phyloP scores from a whole-genome alignment of 148 eudicot species.

The Silene conica region DNA sequence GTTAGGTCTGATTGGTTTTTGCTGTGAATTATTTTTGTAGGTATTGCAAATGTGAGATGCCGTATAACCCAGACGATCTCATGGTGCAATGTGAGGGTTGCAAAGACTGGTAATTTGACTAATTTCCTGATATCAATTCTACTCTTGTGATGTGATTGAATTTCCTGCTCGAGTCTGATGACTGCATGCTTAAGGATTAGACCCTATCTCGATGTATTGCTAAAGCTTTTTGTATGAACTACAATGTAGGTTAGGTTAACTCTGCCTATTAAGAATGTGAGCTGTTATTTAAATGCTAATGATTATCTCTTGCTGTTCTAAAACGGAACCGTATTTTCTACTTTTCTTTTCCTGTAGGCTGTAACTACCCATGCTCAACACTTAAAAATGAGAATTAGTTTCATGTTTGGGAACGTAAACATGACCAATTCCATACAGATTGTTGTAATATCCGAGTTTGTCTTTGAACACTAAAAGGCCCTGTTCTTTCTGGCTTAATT shows the following conservation, averaged over 20 bases:
- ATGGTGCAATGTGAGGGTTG: conserved; percentile 94
- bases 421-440: not conserved
- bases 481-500: too few species aligned
- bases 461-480: too few species aligned
- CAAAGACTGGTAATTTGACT: conserved; percentile 83
- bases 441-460: not conserved
- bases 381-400: not conserved
- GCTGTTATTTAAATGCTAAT: not conserved
- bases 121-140: conserved; percentile 12
- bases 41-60: conserved; percentile 95
- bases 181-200: not conserved
- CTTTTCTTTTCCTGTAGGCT: not conserved
- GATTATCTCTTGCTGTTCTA: not conserved
- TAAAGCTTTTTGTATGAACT: not conserved
- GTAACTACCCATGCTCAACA: conserved; percentile 2
- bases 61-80: conserved; percentile 85
- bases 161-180: not conserved
- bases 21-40: conserved; percentile 32
- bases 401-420: not conserved
- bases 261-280: not conserved
- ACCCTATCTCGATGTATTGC: not conserved
- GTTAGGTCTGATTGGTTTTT: conserved; percentile 15
- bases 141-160: not conserved
- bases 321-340: not conserved
- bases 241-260: conserved; percentile 1